Evolutionary conservation across 805 yeast genomes (phyloP), one percentile per base, ranked within the genome.

Genomic region (Monosporozyma solicola): DNA sequence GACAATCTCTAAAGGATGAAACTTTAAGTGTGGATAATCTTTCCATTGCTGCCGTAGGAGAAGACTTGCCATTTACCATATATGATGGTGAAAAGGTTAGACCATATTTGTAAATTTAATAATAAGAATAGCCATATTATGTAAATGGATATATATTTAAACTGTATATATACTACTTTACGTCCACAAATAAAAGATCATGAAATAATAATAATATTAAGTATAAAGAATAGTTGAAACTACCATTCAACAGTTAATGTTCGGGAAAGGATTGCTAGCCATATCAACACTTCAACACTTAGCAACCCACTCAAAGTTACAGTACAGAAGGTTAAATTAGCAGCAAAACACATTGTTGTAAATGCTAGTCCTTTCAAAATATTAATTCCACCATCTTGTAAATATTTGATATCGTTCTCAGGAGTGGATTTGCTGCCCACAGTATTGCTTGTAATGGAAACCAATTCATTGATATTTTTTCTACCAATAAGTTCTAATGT

Each of bases 1-100:
- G 97, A 70, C 98, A 94, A 65, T 92, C 98, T 0, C 76, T 94
- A 61, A 97, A 91, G 71, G 99, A 94, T 69, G 91, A 89, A 67
- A 96, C 94, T 67, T 79, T 94, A 67, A 88, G 84, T 41, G 73
- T 77, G 51, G 80, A 83, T 56, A 94, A 94, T 72, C 87, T 97
- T 4, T 85, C 95, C 1, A 87, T 94, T 58, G 95, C 96, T 47
- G 80, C 90, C 50, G 98, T 92, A n/a, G 97, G 97, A 35, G 75
- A 80, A 58, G 95, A 82, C 60, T 75, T 77, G 44, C 79, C 82
- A 24, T 90, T 92, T 72, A 80, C 83, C 27, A 72, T 86, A 52
- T 84, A 86, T 61, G 98, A 94, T 58, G 95, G 90, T 62, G 97
- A 88, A 48, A 82, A 78, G 27, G 97, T 91, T 31, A 56, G 66